Evolutionary conservation across 345 rosid genomes (phyloP).

Genomic region (Geranium brycei): DNA sequence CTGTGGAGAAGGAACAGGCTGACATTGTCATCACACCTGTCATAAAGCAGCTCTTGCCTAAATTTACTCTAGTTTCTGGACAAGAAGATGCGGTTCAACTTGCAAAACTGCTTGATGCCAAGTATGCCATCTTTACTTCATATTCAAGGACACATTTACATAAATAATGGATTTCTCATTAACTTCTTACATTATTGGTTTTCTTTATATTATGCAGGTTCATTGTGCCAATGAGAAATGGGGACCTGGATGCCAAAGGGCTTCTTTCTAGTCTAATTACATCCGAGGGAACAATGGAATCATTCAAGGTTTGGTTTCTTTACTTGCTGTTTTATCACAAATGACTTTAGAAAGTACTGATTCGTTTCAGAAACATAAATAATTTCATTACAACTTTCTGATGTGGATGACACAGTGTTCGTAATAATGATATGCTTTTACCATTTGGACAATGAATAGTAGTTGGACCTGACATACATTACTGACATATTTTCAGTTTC

Average conservation of each 20-base stretch:
- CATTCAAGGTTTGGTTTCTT: constrained; percentile 50
- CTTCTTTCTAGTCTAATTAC: constrained; percentile 42
- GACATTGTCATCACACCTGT: constrained; percentile 83
- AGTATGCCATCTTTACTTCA: constrained; percentile 21
- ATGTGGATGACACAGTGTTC: neutral
- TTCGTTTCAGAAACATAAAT: neutral
- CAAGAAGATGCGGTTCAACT: constrained; percentile 91
- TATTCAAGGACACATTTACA: neutral
- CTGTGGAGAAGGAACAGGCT: constrained; percentile 50
- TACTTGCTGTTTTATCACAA: neutral
- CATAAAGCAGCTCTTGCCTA: constrained; percentile 85
- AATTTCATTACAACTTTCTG: neutral
- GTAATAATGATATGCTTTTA: no score
- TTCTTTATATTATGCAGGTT: constrained; percentile 25
- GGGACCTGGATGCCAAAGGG: constrained; percentile 78
- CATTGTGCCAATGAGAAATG: constrained; percentile 78
- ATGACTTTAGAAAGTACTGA: neutral
- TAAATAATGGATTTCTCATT: neutral
- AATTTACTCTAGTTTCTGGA: constrained; percentile 75
- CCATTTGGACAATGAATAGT: no score
- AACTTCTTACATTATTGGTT: neutral
- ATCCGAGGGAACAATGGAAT: constrained; percentile 66
- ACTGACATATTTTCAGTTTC: no score
- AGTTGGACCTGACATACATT: no score
- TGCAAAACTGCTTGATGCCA: constrained; percentile 65